Evolutionary conservation across 192 early-diverging fungal species (phyloP), one percentile per base, ranked within the genome.

Genomic region (Podila clonocystis): DNA sequence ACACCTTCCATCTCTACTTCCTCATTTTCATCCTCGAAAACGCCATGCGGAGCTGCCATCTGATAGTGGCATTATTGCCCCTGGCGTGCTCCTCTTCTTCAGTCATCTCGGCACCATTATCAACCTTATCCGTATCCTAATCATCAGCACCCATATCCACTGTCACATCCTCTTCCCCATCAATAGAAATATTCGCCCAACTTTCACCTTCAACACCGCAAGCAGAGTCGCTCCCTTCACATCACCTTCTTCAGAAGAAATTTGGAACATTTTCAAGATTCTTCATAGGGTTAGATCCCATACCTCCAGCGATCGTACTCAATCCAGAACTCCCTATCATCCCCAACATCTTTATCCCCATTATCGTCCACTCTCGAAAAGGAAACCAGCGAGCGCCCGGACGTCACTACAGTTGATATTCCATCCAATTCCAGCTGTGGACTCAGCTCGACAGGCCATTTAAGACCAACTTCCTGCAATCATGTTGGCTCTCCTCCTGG

Each of bases 331-430:
- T 58, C 6, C 71, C 71, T 17, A 5, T 20, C 3, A 65, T 65
- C n/a, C 71, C 71, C 36, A 65, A 65, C 36, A 22, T 73, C 52
- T 38, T 65, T 3, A 12, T 65, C 57, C 71, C 71, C 28, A 17
- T 65, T 4, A 48, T n/a, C 15, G 5, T 45, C 9, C 55, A 33
- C 6, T 31, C 34, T 17, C 50, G 52, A 22, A 9, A 20, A 0
- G 34, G 28, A 17, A 11, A 33, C 33, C 50, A 22, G 30, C 12
- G 41, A 12, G 9, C 24, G 57, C 7, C 28, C 31, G 15, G 41
- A 15, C 11, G 41, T 17, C 48, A 50, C 45, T 24, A 28, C 12
- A 29, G 11, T 49, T 13, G 13, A 20, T 30, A n/a, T 34, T 31
- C 36, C 29, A 33, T 5, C 66, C 19, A 58, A 5, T 22, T 3